Base-by-base conservation (phyloP, 371 early-diverging fungal genomes). In the Coemansia sp. region DNA sequence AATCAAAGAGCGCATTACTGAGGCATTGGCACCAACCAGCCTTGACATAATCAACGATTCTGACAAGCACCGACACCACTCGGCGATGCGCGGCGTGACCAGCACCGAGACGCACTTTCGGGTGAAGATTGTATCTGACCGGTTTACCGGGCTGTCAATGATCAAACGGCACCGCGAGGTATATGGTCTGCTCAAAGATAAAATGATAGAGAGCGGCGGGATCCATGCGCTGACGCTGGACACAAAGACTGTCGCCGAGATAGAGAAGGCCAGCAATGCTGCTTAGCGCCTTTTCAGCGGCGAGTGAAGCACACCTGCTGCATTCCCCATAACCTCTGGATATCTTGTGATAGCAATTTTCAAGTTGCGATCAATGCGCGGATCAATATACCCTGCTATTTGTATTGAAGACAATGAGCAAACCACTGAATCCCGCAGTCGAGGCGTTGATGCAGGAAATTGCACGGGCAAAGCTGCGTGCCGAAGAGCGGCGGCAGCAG, bases 71-170 rank as follows among this genome's bases (percentile, higher is more conserved):
- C 76, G 87, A 13, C 87, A 88, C 62, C 91, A 90, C 71, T 83
- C 82, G 49, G 83, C 91, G 9, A 90, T 90, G 91, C 80, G 84
- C 59, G 88, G 87, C 5, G 84, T 83, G 14, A 79, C 78, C n/a
- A 86, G 83, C 78, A 84, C 81, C 36, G 91, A 90, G 67, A 90
- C 90, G 10, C 91, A 90, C 63, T 90, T 90, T 69, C 76, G 81
- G 3, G 79, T 89, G 3, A 85, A 79, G 0, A 70, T 90, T 34
- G 85, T 90, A 5, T 88, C 90, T 11, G 83, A 85, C 5, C 65
- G 69, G 14, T 91, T 90, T 63, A 70, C 76, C 34, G 87, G 63
- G 2, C 36, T 47, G 81, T 66, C 77, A 10, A 65, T 84, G 39
- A 83, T 90, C 81, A 86, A 88, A 70, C 82, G 90, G 9, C 91